These are phyloP conservation scores for Stagonosporopsis vannaccii DNA, from an alignment of 2,329 filamentous ascomycete genomes.

Conservation along the genomic window DNA sequence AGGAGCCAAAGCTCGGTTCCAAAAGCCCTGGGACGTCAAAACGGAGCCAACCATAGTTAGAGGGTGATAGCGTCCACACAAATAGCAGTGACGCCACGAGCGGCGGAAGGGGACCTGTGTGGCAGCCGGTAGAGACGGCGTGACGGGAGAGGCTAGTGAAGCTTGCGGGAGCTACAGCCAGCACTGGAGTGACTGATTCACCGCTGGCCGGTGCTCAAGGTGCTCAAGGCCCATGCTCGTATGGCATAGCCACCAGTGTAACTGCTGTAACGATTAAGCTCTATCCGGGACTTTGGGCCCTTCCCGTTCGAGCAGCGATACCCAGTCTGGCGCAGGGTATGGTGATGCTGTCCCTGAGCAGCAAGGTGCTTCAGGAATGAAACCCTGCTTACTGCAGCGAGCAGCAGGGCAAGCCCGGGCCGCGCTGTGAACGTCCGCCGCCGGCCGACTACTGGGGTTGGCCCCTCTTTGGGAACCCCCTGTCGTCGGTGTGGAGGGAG, in stretches of 20 bases:
- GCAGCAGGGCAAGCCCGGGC: constrained; percentile 32
- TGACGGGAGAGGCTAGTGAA: constrained; percentile 48
- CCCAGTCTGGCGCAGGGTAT: constrained; percentile 24
- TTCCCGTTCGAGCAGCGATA: constrained; percentile 28
- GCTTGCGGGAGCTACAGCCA: constrained; percentile 49
- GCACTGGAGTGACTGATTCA: constrained; percentile 41
- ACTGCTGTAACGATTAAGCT: constrained; percentile 43
- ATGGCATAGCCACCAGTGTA: constrained; percentile 51
- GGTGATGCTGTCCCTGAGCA: constrained; percentile 24
- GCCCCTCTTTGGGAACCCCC: constrained; percentile 25
- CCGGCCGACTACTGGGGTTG: constrained; percentile 24
- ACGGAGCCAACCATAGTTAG: constrained; percentile 38
- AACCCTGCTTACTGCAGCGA: constrained; percentile 21
- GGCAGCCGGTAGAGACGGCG: constrained; percentile 43
- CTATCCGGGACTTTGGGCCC: constrained; percentile 35
- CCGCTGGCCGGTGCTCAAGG: constrained; percentile 37
- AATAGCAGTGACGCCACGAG: constrained; percentile 48
- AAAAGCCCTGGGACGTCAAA: constrained; percentile 38
- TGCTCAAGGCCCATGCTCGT: constrained; percentile 44
- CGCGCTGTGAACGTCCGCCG: constrained; percentile 26
- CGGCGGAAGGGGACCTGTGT: constrained; percentile 37
- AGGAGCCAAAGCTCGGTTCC: constrained; percentile 48
- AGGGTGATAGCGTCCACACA: constrained; percentile 37
- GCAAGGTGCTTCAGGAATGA: constrained; percentile 20
- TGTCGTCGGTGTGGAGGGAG: constrained; percentile 30